Base-by-base conservation (phyloP, 2,329 filamentous ascomycete species). In the Penicillium sp. region DNA sequence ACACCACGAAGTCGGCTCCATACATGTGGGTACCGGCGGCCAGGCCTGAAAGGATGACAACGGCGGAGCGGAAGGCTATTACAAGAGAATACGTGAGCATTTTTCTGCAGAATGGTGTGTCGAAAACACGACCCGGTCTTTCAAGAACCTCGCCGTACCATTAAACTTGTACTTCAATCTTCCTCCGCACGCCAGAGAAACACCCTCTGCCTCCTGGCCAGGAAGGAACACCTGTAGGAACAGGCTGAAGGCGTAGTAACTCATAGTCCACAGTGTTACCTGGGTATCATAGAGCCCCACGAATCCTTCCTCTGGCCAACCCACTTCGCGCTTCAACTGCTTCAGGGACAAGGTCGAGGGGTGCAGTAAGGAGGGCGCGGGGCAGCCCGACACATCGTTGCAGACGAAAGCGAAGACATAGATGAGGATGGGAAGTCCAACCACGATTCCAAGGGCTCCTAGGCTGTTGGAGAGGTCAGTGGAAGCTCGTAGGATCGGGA, bases 361-460 rank as follows among this genome's bases (percentile, higher is more conserved):
- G 52, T 77, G 75, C 25, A 94, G 76, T 7, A 91, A 75, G 3
- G 86, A 88, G 3, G 90, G 88, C 2, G 87, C 83, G 32, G 91
- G 93, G 62, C 93, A 97, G 43, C 93, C 91, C 7, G 87, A 84
- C 49, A 94, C 74, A 64, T 97, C 90, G 70, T 96, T 97, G 77
- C 91, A 96, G 57, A 84, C 74, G 61, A 96, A 94, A 32, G 83
- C 77, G 60, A 91, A 84, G 55, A 82, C 63, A 69, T 93, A 94
- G 54, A 88, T 79, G 50, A 90, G 76, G 28, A 89, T 45, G 0
- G 91, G 91, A 1, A 96, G 80, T 41, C 83, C 83, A 56, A 94
- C 84, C 6, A 86, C 86, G 58, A 97, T 87, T 46, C 71, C 77
- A 45, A 84, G 79, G 23, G 86, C 87, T 40, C 89, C 90, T 28